Base-by-base conservation (phyloP, 1,284 basidiomycete species). In the Austropuccinia psidii region DNA sequence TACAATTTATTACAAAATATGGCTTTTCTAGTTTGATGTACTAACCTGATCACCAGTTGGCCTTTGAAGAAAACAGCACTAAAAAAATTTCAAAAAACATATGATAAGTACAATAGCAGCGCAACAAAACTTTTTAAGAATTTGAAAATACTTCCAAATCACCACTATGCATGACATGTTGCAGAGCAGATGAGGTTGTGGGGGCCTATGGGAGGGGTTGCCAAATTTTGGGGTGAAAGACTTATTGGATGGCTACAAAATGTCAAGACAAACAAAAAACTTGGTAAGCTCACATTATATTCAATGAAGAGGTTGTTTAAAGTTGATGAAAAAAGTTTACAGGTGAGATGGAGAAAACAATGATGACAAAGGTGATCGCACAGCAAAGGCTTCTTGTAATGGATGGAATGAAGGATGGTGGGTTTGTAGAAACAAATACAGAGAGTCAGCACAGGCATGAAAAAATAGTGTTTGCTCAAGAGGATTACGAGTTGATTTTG, bases 131-230 rank as follows among this genome's bases (percentile, higher is more conserved):
- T 74, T 5, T 75, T 39, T 58, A 39, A 33, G 2, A 35, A 66
- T 17, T 43, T 45, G 5, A 60, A 49, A 24, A 35, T 54, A 11
- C 58, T 55, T 54, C 73, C 74, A 15, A 75, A 75, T 52, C 74
- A 75, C 62, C 74, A 75, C 49, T 75, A 47, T 66, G 73, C 73
- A n/a, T 50, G 47, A 8, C 74, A 75, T 35, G 75, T 75, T 68
- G 73, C 74, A 4, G 69, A 73, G 37, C 73, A 73, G 45, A 45
- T 65, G 47, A 19, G 19, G 33, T 45, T 31, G 45, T 75, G 74
- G 74, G 74, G 74, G n/a, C 74, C 74, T 9, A 73, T 75, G 7
- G 29, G 50, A 49, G 35, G 52, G 41, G 57, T 75, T 29, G 61
- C 74, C 33, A 73, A 75, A 65, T 75, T 73, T 37, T 55, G 54